Evolutionary conservation across 108 stramenopile species (phyloP), one percentile per base, ranked within the genome.

Genomic region (Nannochloropsis salina): DNA sequence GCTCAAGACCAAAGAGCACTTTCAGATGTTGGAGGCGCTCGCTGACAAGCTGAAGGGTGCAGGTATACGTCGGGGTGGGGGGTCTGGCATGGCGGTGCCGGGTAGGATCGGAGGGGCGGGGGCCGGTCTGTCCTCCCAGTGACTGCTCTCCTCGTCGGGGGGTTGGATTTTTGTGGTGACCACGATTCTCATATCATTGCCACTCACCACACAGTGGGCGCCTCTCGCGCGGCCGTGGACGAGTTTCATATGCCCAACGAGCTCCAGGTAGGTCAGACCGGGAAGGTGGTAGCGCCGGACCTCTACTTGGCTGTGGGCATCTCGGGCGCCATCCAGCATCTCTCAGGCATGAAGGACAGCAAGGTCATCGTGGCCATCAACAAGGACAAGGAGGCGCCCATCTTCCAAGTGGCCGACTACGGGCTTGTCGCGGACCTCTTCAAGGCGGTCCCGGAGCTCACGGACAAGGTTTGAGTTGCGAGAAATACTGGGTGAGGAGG

Each of bases 251-350:
- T 95, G 44, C 97, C 98, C 42, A 99, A 98, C 91, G 99, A 99
- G 89, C 92, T 94, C 87, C 99, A 99, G 93, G 97, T 99, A 42
- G 99, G 99, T 84, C 99, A 99, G 89, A 98, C 97, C 31, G 98
- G 98, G 80, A 99, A 99, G 92, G 95, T 98, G 81, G 97, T 99
- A 6, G 97, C 98, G 10, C 97, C 97, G 9, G 94, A 96, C 31
- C 61, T 90, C 31, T 98, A 97, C 90, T 93, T 98, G 83, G 95
- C 95, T 42, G 95, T 95, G 42, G 99, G 99, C 79, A 99, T 99
- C 90, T 94, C 93, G n/a, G 99, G 99, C 22, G 99, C 99, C n/a
- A 99, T 99, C 92, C 99, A 99, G 90, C 99, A 99, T 91, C 93
- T 99, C 81, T 92, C 92, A 74, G 99, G 99, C 85, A 99, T 99